Evolutionary conservation across 108 stramenopile genomes (phyloP), one percentile per base, ranked within the genome.

Genomic region (Cyclotella sp.): DNA sequence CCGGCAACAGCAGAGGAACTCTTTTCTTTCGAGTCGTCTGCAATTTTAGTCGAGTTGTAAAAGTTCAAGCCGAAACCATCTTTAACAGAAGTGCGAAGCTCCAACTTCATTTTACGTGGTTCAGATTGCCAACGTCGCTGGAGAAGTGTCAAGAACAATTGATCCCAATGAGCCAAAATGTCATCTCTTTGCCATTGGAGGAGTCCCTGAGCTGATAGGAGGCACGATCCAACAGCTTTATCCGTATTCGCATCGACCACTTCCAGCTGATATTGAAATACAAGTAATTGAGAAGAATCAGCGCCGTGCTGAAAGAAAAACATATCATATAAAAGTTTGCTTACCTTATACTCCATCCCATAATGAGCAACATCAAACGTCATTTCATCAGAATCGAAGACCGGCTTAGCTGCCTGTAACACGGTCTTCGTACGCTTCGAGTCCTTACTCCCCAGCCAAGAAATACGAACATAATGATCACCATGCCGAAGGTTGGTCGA

Each of bases 401-500:
- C 68, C 12, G 92, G 94, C 63, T 78, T 89, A 16, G 87, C 78
- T 30, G 89, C 74, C 21, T 89, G 88, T 59, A 88, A 83, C 8
- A 93, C 79, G 55, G 88, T 91, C 49, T 84, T 84, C 26, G 93
- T 93, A 24, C 93, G 78, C 46, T 59, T 80, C 4, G 81, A 79
- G 28, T 78, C 68, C 34, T 71, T 78, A 45, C 84, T 84, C 27
- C 82, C 86, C 16, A 81, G 59, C 81, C 81, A 82, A 18, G 88
- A 87, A 45, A 95, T 68, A n/a, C 95, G 86, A 13, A 86, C 88
- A 61, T 95, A 95, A 67, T 93, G 89, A 58, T 95, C 95, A 19
- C 92, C 92, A 67, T 70, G 62, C 47, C 84, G 83, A 34, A 87
- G 78, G 47, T 75, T 63, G 6, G 41, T 27, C 21, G 51, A 66